Percentiles rank a stretch among this genome's conserved stretches.
phyloP scores from a whole-genome alignment of 345 rosid species.

The Eucalyptus viminalis region DNA sequence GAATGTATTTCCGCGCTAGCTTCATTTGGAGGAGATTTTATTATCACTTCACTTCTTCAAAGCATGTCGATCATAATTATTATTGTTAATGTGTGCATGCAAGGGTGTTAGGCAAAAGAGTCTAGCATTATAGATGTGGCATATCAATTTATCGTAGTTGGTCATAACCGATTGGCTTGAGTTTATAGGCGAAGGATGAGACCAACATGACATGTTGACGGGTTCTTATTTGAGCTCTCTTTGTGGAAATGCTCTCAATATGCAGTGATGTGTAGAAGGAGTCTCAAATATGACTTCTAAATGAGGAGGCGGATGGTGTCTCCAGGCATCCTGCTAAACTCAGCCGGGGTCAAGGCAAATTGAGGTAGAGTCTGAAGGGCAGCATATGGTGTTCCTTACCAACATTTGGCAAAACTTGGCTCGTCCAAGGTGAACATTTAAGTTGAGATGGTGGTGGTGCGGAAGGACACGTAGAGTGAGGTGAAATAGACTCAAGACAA shows the following conservation, averaged over 20 bases:
- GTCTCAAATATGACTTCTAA: background rate
- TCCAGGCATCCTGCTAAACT: background rate
- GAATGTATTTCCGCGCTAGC: background rate
- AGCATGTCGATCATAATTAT: background rate
- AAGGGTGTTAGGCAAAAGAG: background rate
- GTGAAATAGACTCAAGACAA: background rate
- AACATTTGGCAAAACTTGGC: background rate
- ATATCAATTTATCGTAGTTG: background rate
- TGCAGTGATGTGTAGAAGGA: background rate
- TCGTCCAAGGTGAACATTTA: background rate
- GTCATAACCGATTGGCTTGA: background rate
- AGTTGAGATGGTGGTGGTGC: background rate
- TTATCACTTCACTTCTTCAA: background rate
- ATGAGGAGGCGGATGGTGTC: background rate
- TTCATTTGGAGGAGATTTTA: background rate
- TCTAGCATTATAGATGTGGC: background rate
- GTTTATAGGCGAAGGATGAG: background rate
- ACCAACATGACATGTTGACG: background rate
- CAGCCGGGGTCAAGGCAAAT: background rate
- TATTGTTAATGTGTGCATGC: background rate
- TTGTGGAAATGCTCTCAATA: background rate
- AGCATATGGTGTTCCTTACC: accelerated
- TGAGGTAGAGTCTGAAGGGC: background rate
- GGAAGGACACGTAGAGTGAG: background rate
- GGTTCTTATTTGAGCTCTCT: background rate